Conservation (phyloP, 345 rosid genomes). For the Sapria himalayana region DNA sequence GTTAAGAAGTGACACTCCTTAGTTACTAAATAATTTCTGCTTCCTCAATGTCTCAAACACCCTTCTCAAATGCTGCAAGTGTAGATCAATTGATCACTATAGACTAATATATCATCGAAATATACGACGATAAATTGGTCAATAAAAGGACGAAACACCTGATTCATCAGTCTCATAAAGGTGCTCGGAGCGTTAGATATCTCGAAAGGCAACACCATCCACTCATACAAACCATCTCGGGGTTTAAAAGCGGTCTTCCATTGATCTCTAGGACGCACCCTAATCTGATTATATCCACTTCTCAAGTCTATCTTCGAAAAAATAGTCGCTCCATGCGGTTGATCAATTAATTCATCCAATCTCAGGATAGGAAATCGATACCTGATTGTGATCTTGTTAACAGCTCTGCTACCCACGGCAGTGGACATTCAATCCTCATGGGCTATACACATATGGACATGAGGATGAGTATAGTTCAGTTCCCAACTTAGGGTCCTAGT, state of each 20-base stretch:
- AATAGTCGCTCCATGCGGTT: background rate
- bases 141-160: background rate
- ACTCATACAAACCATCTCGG: background rate
- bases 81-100: background rate
- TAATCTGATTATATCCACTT: constrained; percentile 6
- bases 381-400: constrained; percentile 6
- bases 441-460: too few relatives aligned
- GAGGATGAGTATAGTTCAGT: too few relatives aligned
- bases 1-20: constrained; percentile 3
- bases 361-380: background rate
- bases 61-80: background rate
- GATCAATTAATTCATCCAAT: background rate
- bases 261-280: background rate
- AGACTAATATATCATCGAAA: constrained; percentile 6
- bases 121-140: background rate
- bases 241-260: constrained; percentile 3
- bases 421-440: too few relatives aligned
- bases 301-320: constrained; percentile 2
- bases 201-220: constrained; percentile 1
- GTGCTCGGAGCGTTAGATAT: constrained; percentile 6
- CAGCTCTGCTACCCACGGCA: background rate
- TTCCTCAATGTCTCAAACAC: background rate
- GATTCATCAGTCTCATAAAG: constrained; percentile 3
- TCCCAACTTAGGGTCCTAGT: too few relatives aligned
- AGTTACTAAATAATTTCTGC: background rate